Percentiles rank a stretch among this genome's conserved stretches.
These are phyloP conservation scores for Leccinum obscurum DNA, from an alignment of 768 basidiomycete genomes.

Conservation along the genomic window DNA sequence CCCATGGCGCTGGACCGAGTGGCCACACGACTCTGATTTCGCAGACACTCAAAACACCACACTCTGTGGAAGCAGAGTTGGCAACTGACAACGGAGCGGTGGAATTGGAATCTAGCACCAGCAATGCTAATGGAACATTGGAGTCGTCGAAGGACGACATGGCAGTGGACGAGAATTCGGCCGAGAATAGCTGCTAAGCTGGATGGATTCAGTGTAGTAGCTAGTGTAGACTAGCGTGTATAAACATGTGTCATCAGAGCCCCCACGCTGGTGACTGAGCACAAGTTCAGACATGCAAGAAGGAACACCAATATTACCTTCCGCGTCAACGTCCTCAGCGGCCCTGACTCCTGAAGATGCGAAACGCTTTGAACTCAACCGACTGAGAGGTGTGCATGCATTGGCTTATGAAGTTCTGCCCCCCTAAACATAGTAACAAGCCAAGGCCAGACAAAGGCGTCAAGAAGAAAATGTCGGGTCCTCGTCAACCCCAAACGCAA, in stretches of 20 bases:
- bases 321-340: conserved; percentile 8
- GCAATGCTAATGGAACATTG: conserved; percentile 15
- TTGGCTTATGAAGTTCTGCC: not conserved
- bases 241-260: conserved; percentile 23
- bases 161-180: conserved; percentile 24
- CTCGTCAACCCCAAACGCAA: conserved; percentile 50
- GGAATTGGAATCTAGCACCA: conserved; percentile 15
- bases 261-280: not conserved
- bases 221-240: not conserved
- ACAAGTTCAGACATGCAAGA: conserved; percentile 5
- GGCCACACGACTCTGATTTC: conserved; percentile 52
- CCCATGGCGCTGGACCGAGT: conserved; percentile 77
- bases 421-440: conserved; percentile 36
- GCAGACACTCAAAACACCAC: conserved; percentile 26
- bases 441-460: conserved; percentile 74
- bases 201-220: not conserved
- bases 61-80: conserved; percentile 38
- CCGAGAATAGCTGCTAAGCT: conserved; percentile 8
- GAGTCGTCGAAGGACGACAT: conserved; percentile 28
- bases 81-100: conserved; percentile 20
- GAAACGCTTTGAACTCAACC: conserved; percentile 74
- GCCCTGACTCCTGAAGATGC: conserved; percentile 66
- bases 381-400: conserved; percentile 59
- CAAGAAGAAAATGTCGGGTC: conserved; percentile 56
- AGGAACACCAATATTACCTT: conserved; percentile 3